A percentile compares a stretch with the other conserved stretches of the same genome.
Evolutionary conservation across 345 rosid species (phyloP).

Genomic region (Gossypium sturtianum): DNA sequence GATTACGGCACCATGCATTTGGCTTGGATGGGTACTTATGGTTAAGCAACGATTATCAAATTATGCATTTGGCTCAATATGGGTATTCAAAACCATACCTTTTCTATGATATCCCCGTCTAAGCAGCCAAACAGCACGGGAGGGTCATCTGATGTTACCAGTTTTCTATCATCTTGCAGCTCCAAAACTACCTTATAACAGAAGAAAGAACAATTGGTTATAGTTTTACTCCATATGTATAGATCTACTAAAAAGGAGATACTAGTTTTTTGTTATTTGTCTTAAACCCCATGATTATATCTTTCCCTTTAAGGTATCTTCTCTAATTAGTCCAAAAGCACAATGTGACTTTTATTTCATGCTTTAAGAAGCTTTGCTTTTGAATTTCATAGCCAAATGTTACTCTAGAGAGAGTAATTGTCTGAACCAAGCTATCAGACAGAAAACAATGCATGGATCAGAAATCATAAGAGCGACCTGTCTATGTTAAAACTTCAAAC

Average conservation of each 20-base stretch:
- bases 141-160: conserved; percentile 86
- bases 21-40: not conserved
- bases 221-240: not conserved
- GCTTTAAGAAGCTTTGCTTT: not conserved
- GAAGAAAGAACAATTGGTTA: conserved; percentile 1
- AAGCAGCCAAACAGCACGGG: conserved; percentile 65
- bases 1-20: not conserved
- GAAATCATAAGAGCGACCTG: not conserved
- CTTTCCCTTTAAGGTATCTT: not conserved
- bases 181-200: conserved; percentile 71
- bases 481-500: not conserved
- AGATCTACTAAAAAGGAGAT: not conserved
- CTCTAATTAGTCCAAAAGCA: conserved; percentile 3
- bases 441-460: not conserved
- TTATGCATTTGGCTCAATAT: not conserved
- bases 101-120: conserved; percentile 48
- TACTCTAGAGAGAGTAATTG: not conserved
- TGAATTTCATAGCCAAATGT: not conserved
- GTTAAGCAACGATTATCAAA: not conserved
- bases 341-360: not conserved
- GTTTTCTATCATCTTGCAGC: conserved; percentile 72
- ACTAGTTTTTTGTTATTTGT: not conserved
- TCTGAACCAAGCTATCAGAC: not conserved
- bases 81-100: conserved; percentile 36
- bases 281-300: not conserved